Evolutionary conservation across 2,329 filamentous ascomycete species (phyloP).

Genomic region (Microcera coccophila): DNA sequence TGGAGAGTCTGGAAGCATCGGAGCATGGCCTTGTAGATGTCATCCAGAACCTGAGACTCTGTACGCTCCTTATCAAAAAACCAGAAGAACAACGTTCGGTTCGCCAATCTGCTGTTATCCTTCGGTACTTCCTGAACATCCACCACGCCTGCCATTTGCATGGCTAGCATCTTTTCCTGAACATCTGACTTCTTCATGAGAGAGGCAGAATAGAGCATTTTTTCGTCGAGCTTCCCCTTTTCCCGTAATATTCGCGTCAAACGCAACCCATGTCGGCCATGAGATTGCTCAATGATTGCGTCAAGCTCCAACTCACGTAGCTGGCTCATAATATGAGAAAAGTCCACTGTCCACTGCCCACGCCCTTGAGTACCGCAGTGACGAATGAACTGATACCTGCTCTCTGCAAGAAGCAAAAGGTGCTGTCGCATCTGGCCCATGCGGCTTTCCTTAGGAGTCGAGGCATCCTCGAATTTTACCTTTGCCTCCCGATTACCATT

Average conservation of each 20-base stretch:
- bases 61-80: conserved; percentile 79
- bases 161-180: conserved; percentile 75
- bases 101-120: conserved; percentile 76
- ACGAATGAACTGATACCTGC: conserved; percentile 63
- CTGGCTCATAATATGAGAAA: conserved; percentile 64
- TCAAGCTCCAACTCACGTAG: conserved; percentile 78
- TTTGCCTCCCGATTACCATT: conserved; percentile 38
- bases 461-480: conserved; percentile 51
- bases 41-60: conserved; percentile 66
- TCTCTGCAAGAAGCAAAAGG: conserved; percentile 67
- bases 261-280: conserved; percentile 72
- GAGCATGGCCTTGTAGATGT: conserved; percentile 86
- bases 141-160: conserved; percentile 82
- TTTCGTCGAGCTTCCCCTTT: conserved; percentile 93
- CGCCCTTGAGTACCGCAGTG: conserved; percentile 60
- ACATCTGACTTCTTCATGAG: conserved; percentile 84
- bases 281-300: conserved; percentile 71
- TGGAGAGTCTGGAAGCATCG: conserved; percentile 76
- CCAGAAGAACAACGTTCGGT: conserved; percentile 85
- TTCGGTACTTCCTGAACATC: conserved; percentile 93
- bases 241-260: conserved; percentile 80
- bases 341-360: conserved; percentile 81
- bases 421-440: conserved; percentile 65
- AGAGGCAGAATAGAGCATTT: conserved; percentile 73
- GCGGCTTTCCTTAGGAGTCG: conserved; percentile 41